Evolutionary conservation across 2,329 filamentous ascomycete genomes (phyloP), one percentile per base, ranked within the genome.

Genomic region (Ophioceras dolichostomum): DNA sequence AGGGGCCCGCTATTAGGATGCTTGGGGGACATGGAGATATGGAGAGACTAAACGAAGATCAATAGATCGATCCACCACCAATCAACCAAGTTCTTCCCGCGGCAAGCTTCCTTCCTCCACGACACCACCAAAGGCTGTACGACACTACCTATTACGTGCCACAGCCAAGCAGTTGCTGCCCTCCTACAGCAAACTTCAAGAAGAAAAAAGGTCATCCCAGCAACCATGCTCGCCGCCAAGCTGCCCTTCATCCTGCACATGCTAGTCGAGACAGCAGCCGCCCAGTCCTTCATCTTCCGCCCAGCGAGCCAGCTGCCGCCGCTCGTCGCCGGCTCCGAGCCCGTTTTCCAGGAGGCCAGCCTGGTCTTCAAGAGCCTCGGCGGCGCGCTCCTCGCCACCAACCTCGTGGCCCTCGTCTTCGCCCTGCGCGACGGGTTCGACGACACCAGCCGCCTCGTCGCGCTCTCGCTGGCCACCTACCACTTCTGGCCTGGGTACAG

Each of bases 301-400:
- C 65, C 67, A 2, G 47, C 54, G 16, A 48, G 49, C 7, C 67
- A 73, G 41, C 55, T 71, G 9, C 52, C 58, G 8, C 57, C 64
- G n/a, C 49, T 58, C 5, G 51, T 49, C 8, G 58, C 65, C n/a
- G 49, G 58, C 5, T 45, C 48, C 3, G 57, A 61, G 13, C 57
- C 61, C 5, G 48, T 46, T 4, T 59, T 70, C 24, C 45, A 48
- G 3, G 58, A 62, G 14, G 57, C 62, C 5, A 49, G 46, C 4
- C 59, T 70, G 27, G 51, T 72, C 22, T 48, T 70, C 10, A 57
- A 61, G 34, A 67, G 61, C 39, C 59, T 69, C 10, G 68, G 67
- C 31, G 67, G 64, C 10, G 54, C 69, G 12, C 53, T 73, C 3
- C 46, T 65, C 12, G 55, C 61, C 5, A 63, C 60, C 16, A 64